Conservation (phyloP, 371 early-diverging fungal genomes). For the Fennellomyces sp. region DNA sequence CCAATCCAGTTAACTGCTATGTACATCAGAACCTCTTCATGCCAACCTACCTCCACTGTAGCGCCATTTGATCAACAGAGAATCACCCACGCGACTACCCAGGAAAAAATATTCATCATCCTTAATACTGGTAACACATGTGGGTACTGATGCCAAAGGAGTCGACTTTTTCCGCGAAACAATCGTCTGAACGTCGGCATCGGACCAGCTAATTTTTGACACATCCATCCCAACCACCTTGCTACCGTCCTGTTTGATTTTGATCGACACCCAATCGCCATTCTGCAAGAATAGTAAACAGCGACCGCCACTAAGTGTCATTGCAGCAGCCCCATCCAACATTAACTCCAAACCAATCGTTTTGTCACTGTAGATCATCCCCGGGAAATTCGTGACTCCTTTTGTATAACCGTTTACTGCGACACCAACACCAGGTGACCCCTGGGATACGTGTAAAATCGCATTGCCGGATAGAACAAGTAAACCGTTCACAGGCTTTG, state of each 20-base stretch:
- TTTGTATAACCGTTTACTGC: constrained; percentile 73
- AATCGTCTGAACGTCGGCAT: constrained; percentile 3
- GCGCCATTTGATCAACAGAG: constrained; percentile 74
- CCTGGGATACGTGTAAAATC: constrained; percentile 87
- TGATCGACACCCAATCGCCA: constrained; percentile 74
- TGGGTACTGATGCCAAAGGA: constrained; percentile 43
- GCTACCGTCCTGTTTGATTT: constrained; percentile 71
- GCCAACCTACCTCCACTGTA: constrained; percentile 8
- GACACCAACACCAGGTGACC: constrained; percentile 74
- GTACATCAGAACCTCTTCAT: background rate
- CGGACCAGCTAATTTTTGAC: constrained; percentile 18
- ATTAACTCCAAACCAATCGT: constrained; percentile 33
- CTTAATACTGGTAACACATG: constrained; percentile 63
- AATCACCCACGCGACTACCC: constrained; percentile 81
- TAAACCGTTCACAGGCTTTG: constrained; percentile 88
- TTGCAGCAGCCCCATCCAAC: constrained; percentile 60
- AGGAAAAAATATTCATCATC: constrained; percentile 74
- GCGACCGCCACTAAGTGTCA: constrained; percentile 53
- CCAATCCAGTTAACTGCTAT: background rate
- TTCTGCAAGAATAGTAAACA: constrained; percentile 62
- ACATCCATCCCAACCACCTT: constrained; percentile 55
- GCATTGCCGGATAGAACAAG: constrained; percentile 81
- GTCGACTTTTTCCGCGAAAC: background rate
- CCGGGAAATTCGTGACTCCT: constrained; percentile 54
- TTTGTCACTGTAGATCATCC: constrained; percentile 43